Conservation (phyloP, 2,329 filamentous ascomycete genomes). For the Knoxdaviesia proteae region DNA sequence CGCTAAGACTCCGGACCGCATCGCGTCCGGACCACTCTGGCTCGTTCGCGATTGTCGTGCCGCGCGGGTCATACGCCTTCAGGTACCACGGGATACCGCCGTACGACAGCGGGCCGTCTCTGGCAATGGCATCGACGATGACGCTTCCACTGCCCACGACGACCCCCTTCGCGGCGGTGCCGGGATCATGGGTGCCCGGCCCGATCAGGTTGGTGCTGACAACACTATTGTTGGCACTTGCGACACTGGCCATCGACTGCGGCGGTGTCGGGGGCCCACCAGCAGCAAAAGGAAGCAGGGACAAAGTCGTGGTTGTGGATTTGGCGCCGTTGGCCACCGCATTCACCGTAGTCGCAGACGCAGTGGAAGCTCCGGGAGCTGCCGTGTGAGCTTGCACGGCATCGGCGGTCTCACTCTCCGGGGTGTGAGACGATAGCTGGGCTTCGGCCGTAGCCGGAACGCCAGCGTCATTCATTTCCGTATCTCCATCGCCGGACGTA, state of each 20-base stretch:
- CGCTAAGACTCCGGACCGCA: constrained; percentile 47
- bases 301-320: constrained; percentile 8
- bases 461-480: neutral
- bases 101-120: constrained; percentile 27
- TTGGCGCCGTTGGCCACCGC: constrained; percentile 11
- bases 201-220: no score
- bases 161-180: no score
- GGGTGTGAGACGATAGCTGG: no score
- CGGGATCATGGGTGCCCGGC: no score
- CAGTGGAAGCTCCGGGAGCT: constrained; percentile 18
- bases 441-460: neutral
- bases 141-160: constrained; percentile 16
- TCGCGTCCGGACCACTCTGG: constrained; percentile 44
- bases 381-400: neutral
- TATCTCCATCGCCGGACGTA: neutral
- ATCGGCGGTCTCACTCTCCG: neutral
- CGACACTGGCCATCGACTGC: constrained; percentile 37
- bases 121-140: constrained; percentile 15
- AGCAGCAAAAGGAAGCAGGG: no score
- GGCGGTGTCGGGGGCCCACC: constrained; percentile 40
- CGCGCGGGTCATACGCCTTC: constrained; percentile 54
- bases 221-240: no score
- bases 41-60: constrained; percentile 62
- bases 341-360: constrained; percentile 25
- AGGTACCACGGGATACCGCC: constrained; percentile 84